Conservation (phyloP, 768 basidiomycete genomes). For the Pleurotus platypus region DNA sequence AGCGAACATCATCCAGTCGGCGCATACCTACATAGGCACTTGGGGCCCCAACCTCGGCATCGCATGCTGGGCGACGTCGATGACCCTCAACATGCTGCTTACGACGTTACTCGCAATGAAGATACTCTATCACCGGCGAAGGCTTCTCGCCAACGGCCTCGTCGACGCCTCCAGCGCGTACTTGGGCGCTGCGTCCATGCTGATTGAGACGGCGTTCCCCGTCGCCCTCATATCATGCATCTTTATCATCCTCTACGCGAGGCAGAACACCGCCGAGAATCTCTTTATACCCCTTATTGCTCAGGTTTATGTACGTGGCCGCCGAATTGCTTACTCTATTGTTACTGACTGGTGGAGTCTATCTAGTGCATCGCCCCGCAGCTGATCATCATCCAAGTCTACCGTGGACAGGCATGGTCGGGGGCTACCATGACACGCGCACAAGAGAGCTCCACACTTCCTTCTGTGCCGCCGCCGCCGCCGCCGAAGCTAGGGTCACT, state of each 20-base stretch:
- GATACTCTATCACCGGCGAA: not conserved
- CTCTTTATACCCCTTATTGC: no score
- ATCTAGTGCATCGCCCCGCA: constrained; percentile 24
- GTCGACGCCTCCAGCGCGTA: not conserved
- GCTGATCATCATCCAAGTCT: constrained; percentile 62
- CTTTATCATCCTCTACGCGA: no score
- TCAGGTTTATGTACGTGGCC: no score
- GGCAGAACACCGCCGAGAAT: no score
- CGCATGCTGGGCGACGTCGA: not conserved
- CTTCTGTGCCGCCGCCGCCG: no score
- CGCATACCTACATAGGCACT: not conserved
- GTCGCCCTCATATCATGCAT: no score
- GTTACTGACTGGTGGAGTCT: no score
- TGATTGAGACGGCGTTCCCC: not conserved
- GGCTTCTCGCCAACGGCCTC: not conserved
- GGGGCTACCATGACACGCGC: constrained; percentile 40
- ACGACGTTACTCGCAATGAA: not conserved
- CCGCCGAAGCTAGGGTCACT: no score
- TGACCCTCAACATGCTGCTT: not conserved
- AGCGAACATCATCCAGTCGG: not conserved
- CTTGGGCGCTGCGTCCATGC: not conserved
- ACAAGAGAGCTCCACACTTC: no score
- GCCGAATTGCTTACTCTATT: no score
- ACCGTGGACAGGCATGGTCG: constrained; percentile 60
- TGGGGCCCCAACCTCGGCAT: not conserved